phyloP scores from a whole-genome alignment of 805 yeast genomes.

The Zygoascus flipseniorum region DNA sequence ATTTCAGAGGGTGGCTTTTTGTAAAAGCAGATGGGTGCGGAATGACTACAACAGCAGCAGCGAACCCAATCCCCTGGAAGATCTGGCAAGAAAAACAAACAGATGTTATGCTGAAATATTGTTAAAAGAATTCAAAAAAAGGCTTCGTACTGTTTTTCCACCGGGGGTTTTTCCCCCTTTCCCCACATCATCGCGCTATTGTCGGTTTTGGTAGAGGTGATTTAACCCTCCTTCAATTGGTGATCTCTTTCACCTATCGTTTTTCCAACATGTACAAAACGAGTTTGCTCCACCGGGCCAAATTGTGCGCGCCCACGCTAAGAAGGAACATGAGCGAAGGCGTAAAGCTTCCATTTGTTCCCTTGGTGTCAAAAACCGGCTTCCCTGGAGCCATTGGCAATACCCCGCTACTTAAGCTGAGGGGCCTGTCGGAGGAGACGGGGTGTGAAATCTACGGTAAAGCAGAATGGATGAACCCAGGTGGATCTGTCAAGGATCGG shows the following conservation, averaged over 20 bases:
- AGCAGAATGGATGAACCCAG: conserved; percentile 90
- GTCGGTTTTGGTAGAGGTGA: no score
- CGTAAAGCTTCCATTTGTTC: conserved; percentile 42
- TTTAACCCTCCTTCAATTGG: no score
- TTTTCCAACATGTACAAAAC: neutral
- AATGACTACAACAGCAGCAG: no score
- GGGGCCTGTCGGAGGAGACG: conserved; percentile 44
- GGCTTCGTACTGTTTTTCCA: no score
- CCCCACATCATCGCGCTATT: no score
- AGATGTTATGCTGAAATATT: no score
- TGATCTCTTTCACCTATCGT: neutral
- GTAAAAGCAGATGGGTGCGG: no score
- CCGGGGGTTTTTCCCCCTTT: no score
- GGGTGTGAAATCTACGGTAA: conserved; percentile 79
- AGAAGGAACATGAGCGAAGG: neutral
- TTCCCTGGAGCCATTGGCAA: conserved; percentile 85
- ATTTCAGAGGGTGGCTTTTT: no score
- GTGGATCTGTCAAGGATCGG: conserved; percentile 86
- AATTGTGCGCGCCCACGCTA: neutral
- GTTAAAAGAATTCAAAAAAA: no score
- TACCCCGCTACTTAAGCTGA: conserved; percentile 70
- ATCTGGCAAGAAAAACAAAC: no score
- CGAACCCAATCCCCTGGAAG: no score
- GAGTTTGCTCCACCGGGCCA: neutral
- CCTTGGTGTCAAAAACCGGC: conserved; percentile 59